Evolutionary conservation across 257 asterid species (phyloP).

Genomic region (Linaria vulgaris): DNA sequence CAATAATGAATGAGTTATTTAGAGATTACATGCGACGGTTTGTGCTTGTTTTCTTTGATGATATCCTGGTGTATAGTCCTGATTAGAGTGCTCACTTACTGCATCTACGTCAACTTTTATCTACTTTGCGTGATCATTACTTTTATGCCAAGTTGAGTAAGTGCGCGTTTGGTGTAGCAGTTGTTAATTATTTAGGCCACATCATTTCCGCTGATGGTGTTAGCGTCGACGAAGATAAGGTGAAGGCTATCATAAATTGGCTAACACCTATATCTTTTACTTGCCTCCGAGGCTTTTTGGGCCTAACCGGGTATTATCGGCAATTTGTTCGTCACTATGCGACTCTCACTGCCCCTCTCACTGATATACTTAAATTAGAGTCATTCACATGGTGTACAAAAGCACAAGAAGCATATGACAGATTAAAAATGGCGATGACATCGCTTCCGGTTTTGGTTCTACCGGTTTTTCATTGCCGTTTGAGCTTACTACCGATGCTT

Average conservation of each 20-base stretch:
- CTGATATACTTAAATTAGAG: no score
- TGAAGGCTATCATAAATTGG: neutral
- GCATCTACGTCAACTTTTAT: neutral
- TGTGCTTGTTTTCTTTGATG: no score
- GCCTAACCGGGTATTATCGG: slow-evolving; percentile 1
- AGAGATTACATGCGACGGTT: no score
- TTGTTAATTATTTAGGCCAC: slow-evolving; percentile 3
- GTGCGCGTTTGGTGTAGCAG: neutral
- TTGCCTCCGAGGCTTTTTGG: neutral
- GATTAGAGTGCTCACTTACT: neutral
- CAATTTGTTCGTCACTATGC: slow-evolving; percentile 9
- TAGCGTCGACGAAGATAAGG: neutral
- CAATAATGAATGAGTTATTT: neutral
- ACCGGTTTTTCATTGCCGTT: no score
- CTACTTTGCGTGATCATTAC: neutral
- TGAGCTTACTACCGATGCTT: no score
- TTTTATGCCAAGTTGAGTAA: neutral
- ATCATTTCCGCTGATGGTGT: neutral
- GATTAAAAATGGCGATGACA: no score
- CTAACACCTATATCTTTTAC: neutral
- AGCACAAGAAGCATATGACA: no score
- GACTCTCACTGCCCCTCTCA: neutral
- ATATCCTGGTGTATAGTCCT: no score
- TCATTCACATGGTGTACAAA: no score
- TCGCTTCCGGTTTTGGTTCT: no score